Evolutionary conservation across 1,284 basidiomycete genomes (phyloP), one percentile per base, ranked within the genome.

Genomic region (Kalmanozyma brasiliensis): DNA sequence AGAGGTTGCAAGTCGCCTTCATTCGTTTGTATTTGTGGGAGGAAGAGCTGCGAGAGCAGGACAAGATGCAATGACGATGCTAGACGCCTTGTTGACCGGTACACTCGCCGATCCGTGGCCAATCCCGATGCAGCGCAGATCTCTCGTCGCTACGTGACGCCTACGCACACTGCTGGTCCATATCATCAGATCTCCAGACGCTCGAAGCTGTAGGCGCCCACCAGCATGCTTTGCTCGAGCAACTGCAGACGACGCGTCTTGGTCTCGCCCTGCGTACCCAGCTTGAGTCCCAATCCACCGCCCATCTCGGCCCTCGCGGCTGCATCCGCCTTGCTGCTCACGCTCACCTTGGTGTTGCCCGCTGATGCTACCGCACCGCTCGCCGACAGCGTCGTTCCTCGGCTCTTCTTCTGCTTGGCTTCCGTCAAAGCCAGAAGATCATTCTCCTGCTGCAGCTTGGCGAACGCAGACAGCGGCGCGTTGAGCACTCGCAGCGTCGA

Each of bases 161-260:
- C 26, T 29, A 29, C 7, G 26, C 26, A 29, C n/a, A n/a, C n/a
- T n/a, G n/a, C n/a, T n/a, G n/a, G n/a, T n/a, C n/a, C n/a, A n/a
- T n/a, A n/a, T n/a, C n/a, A 4, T 57, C 42, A 74, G 41, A 74
- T 52, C 46, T 70, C 67, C 19, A 74, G 49, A 38, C 51, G 49
- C 45, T 74, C 72, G 40, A 71, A 55, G 24, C 59, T 56, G 33
- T 74, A 74, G 17, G 67, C 68, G 14, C 72, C 72, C 23, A 74
- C 68, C 35, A 74, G 41, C 59, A 70, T 70, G 41, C 72, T 74
- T 49, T 64, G 61, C 52, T 74, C 63, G 36, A 64, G 29, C 16
- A 57, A 46, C 26, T 71, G 52, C 35, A 64, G 22, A 38, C 72
- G 63, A 8, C 44, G 41, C 11, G 56, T 64, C 58, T 69, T 71